These are phyloP conservation scores for Dactylellina parvicollis DNA, from an alignment of 2,329 filamentous ascomycete species.

Conservation along the genomic window DNA sequence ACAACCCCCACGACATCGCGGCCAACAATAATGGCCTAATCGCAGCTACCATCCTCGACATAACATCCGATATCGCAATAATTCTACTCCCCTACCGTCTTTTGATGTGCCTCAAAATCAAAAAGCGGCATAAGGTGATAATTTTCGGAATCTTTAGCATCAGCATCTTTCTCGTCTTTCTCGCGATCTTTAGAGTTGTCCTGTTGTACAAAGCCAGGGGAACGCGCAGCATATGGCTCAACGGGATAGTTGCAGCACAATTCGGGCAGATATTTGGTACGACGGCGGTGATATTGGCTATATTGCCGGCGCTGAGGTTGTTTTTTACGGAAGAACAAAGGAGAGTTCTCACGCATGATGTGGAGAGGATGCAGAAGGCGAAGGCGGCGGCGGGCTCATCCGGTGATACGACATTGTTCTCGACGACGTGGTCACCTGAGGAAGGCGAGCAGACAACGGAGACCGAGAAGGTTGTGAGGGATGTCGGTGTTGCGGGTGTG, in stretches of 20 bases:
- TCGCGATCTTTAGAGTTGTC: conserved; percentile 7
- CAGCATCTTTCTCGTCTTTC: conserved; percentile 22
- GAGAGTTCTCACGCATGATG: conserved; percentile 5
- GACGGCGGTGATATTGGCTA: conserved; percentile 9
- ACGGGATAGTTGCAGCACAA: conserved; percentile 11
- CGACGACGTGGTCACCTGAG: conserved; percentile 26
- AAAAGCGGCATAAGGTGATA: conserved; percentile 15
- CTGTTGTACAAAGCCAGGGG: conserved; percentile 9
- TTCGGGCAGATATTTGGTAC: conserved; percentile 26
- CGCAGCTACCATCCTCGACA: conserved; percentile 28
- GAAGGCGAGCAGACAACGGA: background rate
- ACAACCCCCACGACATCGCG: conserved; percentile 24
- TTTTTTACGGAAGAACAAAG: conserved; percentile 23
- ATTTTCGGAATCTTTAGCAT: conserved; percentile 10
- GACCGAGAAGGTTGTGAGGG: background rate
- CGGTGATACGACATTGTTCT: conserved; percentile 31
- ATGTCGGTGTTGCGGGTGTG: background rate
- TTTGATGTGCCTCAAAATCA: conserved; percentile 14
- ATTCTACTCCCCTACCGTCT: conserved; percentile 17
- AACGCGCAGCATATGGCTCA: conserved; percentile 21
- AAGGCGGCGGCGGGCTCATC: background rate
- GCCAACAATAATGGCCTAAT: conserved; percentile 35
- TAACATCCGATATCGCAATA: conserved; percentile 17
- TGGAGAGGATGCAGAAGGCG: conserved; percentile 21
- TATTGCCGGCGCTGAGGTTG: conserved; percentile 23